phyloP scores from a whole-genome alignment of 129 eudicot genomes.

The Flaveria robusta region DNA sequence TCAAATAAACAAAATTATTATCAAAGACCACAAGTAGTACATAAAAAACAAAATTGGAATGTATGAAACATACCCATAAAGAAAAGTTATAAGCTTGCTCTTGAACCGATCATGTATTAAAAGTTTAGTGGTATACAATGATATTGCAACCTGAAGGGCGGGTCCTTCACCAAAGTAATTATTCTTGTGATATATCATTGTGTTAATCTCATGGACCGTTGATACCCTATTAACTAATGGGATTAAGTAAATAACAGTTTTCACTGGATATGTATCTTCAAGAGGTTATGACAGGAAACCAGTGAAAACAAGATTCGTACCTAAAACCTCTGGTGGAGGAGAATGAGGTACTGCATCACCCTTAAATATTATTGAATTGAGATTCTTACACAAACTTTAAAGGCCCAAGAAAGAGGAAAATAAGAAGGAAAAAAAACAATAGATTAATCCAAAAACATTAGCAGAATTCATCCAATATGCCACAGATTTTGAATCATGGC shows the following conservation, averaged over 20 bases:
- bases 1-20: too few species aligned
- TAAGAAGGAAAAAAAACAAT: not conserved
- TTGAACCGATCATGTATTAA: conserved; percentile 77
- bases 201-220: not conserved
- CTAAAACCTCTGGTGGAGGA: too few species aligned
- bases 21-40: too few species aligned
- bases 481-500: not conserved
- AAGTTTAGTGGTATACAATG: conserved; percentile 57
- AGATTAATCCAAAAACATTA: not conserved
- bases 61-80: conserved; percentile 71
- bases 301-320: too few species aligned
- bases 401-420: not conserved
- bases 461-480: not conserved
- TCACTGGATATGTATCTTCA: too few species aligned
- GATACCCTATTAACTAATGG: too few species aligned
- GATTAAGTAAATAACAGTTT: too few species aligned
- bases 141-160: conserved; percentile 83
- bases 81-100: conserved; percentile 71
- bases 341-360: too few species aligned
- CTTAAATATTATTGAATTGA: too few species aligned
- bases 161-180: conserved; percentile 61
- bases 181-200: conserved; percentile 39
- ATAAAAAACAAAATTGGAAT: not conserved
- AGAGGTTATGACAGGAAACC: too few species aligned
- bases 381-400: too few species aligned